Conservation (phyloP, 805 yeast genomes). For the Ogataea pini region DNA sequence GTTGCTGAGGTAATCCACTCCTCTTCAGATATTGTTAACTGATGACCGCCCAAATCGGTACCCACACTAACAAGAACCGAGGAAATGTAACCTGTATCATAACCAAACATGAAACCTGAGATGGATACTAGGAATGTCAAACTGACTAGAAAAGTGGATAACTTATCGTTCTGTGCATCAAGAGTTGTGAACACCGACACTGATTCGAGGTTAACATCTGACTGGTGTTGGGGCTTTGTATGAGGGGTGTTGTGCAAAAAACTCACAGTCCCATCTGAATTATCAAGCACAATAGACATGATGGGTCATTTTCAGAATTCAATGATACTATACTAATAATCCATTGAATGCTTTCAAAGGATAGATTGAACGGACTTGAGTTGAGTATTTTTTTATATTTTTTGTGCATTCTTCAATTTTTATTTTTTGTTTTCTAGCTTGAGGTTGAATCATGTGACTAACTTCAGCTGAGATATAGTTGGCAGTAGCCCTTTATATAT, state of each 20-base stretch:
- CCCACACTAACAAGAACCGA: slow-evolving; percentile 56
- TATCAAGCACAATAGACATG: background rate
- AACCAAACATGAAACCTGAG: slow-evolving; percentile 62
- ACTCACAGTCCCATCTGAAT: background rate
- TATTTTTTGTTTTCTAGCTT: too few relatives aligned
- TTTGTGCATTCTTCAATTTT: too few relatives aligned
- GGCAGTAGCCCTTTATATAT: too few relatives aligned
- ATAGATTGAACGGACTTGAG: too few relatives aligned
- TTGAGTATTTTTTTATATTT: too few relatives aligned
- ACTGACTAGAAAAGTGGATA: slow-evolving; percentile 43
- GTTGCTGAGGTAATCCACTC: slow-evolving; percentile 57
- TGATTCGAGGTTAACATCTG: background rate
- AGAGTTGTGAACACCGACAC: slow-evolving; percentile 17
- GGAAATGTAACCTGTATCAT: slow-evolving; percentile 61
- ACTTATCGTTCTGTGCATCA: slow-evolving; percentile 26
- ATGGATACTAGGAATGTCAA: slow-evolving; percentile 53
- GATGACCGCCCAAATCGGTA: slow-evolving; percentile 42
- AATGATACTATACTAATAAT: background rate
- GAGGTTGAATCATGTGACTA: too few relatives aligned
- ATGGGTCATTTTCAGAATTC: background rate
- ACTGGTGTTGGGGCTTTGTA: slow-evolving; percentile 3
- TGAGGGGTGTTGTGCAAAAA: background rate
- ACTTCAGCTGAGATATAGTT: too few relatives aligned
- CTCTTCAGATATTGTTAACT: slow-evolving; percentile 45
- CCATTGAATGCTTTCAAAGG: too few relatives aligned